These are phyloP conservation scores for Papiliotrema terrestris DNA, from an alignment of 1,284 basidiomycete genomes.

Conservation along the genomic window DNA sequence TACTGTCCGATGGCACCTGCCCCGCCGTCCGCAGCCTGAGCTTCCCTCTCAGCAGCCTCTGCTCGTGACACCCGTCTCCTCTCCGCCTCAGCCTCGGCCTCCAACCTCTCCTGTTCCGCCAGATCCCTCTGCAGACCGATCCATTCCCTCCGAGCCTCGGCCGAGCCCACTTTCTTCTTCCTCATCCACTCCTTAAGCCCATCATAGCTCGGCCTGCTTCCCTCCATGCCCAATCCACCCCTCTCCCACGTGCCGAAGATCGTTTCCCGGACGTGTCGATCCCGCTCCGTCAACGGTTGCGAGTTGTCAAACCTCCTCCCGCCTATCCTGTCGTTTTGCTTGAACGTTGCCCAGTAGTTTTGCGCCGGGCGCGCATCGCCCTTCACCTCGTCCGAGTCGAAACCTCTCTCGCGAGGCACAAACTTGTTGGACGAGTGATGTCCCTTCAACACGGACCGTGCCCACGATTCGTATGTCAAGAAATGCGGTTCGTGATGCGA, in stretches of 20 bases:
- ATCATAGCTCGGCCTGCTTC: slow-evolving; percentile 29
- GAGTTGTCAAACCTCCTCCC: slow-evolving; percentile 7
- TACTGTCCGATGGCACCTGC: no score
- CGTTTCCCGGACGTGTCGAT: slow-evolving; percentile 36
- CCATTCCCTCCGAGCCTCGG: slow-evolving; percentile 29
- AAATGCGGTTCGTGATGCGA: slow-evolving; percentile 13
- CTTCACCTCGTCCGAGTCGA: neutral
- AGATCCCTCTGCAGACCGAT: slow-evolving; percentile 14
- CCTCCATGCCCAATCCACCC: slow-evolving; percentile 16
- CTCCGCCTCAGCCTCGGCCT: neutral
- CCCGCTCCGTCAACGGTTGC: slow-evolving; percentile 22
- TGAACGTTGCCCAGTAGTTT: neutral
- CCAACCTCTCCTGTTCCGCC: neutral
- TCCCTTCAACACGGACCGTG: neutral
- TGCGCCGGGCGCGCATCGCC: neutral
- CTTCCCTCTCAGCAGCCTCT: neutral
- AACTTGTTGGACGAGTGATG: neutral
- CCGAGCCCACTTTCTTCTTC: slow-evolving; percentile 24
- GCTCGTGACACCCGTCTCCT: neutral
- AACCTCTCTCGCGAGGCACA: neutral
- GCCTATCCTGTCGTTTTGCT: slow-evolving; percentile 1
- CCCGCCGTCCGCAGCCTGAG: no score
- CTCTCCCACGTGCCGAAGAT: slow-evolving; percentile 42
- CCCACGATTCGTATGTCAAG: slow-evolving; percentile 15
- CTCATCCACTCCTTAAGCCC: slow-evolving; percentile 36